Evolutionary conservation across 1,284 basidiomycete genomes (phyloP).

Genomic region (Rhodotorula sp.): DNA sequence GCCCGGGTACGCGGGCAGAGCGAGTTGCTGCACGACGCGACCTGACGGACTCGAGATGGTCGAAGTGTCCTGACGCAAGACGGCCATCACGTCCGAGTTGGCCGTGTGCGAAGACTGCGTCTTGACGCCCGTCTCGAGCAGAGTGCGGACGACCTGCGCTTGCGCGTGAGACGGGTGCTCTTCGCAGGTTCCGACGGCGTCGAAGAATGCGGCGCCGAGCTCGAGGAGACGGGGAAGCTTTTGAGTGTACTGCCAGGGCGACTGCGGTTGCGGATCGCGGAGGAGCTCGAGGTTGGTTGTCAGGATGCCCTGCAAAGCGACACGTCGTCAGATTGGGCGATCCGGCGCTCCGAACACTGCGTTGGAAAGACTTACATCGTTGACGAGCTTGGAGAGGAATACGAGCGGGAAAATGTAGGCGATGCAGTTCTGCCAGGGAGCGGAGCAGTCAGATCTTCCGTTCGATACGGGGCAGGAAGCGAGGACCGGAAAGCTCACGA

Average conservation of each 20-base stretch:
- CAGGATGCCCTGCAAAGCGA: constrained; percentile 26
- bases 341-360: neutral
- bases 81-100: neutral
- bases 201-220: constrained; percentile 40
- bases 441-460: neutral
- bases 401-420: constrained; percentile 40
- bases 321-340: neutral
- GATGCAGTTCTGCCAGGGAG: constrained; percentile 29
- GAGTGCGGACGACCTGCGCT: constrained; percentile 34
- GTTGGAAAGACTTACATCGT: constrained; percentile 23
- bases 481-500: constrained; percentile 3
- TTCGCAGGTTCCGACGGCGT: constrained; percentile 31
- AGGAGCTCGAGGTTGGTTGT: constrained; percentile 37
- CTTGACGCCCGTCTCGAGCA: constrained; percentile 38
- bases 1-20: neutral
- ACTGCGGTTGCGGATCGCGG: constrained; percentile 22
- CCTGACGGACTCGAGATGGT: neutral
- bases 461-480: neutral
- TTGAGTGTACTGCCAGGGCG: constrained; percentile 35
- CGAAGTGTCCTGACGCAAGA: neutral
- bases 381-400: constrained; percentile 40
- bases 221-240: constrained; percentile 42
- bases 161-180: constrained; percentile 35
- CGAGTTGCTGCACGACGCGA: neutral
- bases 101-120: constrained; percentile 17